These are phyloP conservation scores for Aotearoamyces nothofagi DNA, from an alignment of 2,329 filamentous ascomycete genomes.

Conservation along the genomic window DNA sequence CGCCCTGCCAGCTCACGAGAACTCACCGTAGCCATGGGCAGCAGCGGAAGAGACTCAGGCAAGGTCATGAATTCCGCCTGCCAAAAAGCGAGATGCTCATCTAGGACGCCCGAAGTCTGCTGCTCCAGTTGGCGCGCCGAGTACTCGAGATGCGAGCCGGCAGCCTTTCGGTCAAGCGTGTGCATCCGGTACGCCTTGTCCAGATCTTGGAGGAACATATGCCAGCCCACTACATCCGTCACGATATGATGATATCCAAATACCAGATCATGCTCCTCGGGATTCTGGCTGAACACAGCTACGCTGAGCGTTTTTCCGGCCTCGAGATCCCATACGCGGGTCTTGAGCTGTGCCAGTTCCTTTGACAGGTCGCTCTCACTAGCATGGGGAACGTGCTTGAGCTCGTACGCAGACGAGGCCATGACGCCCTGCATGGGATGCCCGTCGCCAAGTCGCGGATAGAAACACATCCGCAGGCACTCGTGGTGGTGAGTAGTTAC, in stretches of 20 bases:
- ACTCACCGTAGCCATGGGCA: no score
- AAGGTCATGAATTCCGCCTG: conserved; percentile 10
- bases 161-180: conserved; percentile 8
- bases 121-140: conserved; percentile 17
- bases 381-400: conserved; percentile 1
- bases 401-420: conserved; percentile 2
- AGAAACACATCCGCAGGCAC: conserved; percentile 14
- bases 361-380: conserved; percentile 3
- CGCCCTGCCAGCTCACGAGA: no score
- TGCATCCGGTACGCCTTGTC: conserved; percentile 24
- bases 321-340: conserved; percentile 9
- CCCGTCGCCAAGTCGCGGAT: conserved; percentile 5
- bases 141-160: conserved; percentile 22
- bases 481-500: conserved; percentile 12
- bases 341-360: conserved; percentile 8
- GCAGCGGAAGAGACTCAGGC: conserved; percentile 18
- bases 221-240: conserved; percentile 30
- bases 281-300: conserved; percentile 20
- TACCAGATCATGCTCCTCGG: conserved; percentile 23
- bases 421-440: conserved; percentile 4
- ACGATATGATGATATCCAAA: conserved; percentile 32
- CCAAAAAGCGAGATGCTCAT: conserved; percentile 22
- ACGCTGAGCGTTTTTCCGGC: conserved; percentile 15
- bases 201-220: conserved; percentile 28
- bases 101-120: conserved; percentile 15